phyloP scores from a whole-genome alignment of 2,329 filamentous ascomycete species.

The Trichoderma gracile region DNA sequence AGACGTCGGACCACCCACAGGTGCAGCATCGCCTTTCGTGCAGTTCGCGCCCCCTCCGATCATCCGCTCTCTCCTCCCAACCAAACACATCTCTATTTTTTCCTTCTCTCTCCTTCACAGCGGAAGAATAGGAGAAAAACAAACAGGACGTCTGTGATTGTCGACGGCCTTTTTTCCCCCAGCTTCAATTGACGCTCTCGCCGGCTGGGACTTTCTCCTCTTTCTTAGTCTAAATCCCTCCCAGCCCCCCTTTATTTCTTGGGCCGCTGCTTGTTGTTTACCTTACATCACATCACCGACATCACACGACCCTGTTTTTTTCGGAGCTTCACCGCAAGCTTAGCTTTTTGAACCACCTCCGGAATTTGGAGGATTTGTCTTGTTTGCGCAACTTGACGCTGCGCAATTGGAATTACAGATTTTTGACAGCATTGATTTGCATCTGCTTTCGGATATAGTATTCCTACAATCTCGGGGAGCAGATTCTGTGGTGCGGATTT shows the following conservation, averaged over 20 bases:
- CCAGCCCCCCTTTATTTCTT: constrained; percentile 12
- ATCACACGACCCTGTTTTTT: constrained; percentile 21
- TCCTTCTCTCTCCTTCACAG: background rate
- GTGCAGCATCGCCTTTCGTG: constrained; percentile 10
- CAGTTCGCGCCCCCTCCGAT: background rate
- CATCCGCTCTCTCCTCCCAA: constrained; percentile 9
- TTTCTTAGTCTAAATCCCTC: background rate
- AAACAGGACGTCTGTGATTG: background rate
- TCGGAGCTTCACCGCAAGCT: constrained; percentile 23
- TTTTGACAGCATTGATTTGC: background rate
- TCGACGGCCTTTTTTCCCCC: background rate
- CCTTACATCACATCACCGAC: constrained; percentile 13
- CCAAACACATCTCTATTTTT: constrained; percentile 4
- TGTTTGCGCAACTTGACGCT: background rate
- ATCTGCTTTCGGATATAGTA: constrained; percentile 7
- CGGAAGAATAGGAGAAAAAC: background rate
- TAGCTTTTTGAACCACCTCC: background rate
- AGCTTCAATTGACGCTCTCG: constrained; percentile 11
- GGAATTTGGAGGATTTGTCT: too few species aligned
- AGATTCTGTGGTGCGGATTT: background rate
- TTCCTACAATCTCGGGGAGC: constrained; percentile 3
- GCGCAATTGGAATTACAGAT: background rate
- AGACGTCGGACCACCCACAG: background rate
- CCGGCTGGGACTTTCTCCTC: background rate
- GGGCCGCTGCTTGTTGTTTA: constrained; percentile 12